Evolutionary conservation across 257 asterid species (phyloP).

Genomic region (Phtheirospermum japonicum): DNA sequence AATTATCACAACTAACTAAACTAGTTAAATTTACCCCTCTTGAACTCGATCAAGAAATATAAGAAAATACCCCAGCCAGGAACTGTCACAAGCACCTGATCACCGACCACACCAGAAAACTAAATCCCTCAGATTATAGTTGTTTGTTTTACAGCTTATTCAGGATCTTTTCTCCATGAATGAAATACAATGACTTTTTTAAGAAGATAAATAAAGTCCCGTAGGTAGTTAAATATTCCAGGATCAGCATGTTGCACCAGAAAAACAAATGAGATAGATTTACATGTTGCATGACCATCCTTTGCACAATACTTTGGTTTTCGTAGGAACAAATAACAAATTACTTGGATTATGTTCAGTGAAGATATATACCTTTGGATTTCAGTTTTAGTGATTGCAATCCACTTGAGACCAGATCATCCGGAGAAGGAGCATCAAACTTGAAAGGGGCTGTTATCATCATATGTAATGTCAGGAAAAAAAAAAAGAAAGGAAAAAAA

Average conservation of each 20-base stretch:
- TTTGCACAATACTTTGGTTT: conserved; percentile 5
- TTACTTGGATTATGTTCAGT: conserved; percentile 4
- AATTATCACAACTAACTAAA: background rate
- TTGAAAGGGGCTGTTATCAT: conserved; percentile 74
- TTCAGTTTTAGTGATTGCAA: conserved; percentile 46
- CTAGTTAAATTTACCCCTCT: background rate
- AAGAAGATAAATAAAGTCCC: background rate
- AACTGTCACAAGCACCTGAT: too few relatives aligned
- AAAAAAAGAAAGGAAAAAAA: conserved; percentile 32
- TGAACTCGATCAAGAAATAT: too few relatives aligned
- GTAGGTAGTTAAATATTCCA: background rate
- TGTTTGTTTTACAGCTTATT: background rate
- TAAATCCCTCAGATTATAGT: too few relatives aligned
- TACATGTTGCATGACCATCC: background rate
- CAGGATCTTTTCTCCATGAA: conserved; percentile 12
- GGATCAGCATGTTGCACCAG: background rate
- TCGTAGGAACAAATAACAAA: background rate
- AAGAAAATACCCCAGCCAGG: too few relatives aligned
- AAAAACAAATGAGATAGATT: background rate
- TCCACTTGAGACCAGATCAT: conserved; percentile 69
- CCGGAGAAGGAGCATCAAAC: conserved; percentile 82
- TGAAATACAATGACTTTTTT: conserved; percentile 9
- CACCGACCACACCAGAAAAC: too few relatives aligned
- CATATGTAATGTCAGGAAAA: conserved; percentile 40
- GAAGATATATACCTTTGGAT: conserved; percentile 49